Percentiles rank a stretch among this genome's conserved stretches.
Conservation (phyloP, 352 stramenopile species). For the Phytopythium mirpurense region DNA sequence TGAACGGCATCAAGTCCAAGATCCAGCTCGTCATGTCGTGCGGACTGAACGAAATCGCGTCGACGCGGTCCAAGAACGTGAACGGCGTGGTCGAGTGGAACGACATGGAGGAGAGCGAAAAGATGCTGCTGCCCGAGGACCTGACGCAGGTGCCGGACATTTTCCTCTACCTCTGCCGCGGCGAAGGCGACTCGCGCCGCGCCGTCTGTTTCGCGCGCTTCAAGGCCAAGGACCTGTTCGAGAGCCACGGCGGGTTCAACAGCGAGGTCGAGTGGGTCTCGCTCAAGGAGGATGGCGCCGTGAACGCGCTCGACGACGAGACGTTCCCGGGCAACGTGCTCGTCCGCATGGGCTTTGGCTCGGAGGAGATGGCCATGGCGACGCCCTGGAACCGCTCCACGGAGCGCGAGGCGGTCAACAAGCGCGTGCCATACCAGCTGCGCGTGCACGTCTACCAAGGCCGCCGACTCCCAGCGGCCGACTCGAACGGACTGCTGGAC, state of each 20-base stretch:
- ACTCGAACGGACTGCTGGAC: slow-evolving; percentile 83
- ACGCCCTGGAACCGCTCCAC: slow-evolving; percentile 43
- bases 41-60: slow-evolving; percentile 57
- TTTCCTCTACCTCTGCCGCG: slow-evolving; percentile 83
- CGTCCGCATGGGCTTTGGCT: slow-evolving; percentile 71
- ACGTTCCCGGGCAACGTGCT: slow-evolving; percentile 83
- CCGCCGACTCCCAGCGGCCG: slow-evolving; percentile 63
- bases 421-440: slow-evolving; percentile 77
- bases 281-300: slow-evolving; percentile 76
- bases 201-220: slow-evolving; percentile 78
- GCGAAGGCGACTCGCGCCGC: slow-evolving; percentile 54
- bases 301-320: slow-evolving; percentile 73
- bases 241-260: slow-evolving; percentile 45
- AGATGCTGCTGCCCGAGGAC: slow-evolving; percentile 66
- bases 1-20: slow-evolving; percentile 67
- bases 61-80: slow-evolving; percentile 51
- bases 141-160: slow-evolving; percentile 80
- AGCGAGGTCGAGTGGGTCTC: slow-evolving; percentile 62
- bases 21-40: slow-evolving; percentile 74
- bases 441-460: slow-evolving; percentile 85
- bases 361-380: slow-evolving; percentile 55
- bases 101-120: slow-evolving; percentile 67
- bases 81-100: slow-evolving; percentile 86
- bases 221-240: slow-evolving; percentile 69
- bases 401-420: slow-evolving; percentile 65